Evolutionary conservation across 2,329 filamentous ascomycete species (phyloP).

Genomic region (Paraphaeosphaeria sporulosa): DNA sequence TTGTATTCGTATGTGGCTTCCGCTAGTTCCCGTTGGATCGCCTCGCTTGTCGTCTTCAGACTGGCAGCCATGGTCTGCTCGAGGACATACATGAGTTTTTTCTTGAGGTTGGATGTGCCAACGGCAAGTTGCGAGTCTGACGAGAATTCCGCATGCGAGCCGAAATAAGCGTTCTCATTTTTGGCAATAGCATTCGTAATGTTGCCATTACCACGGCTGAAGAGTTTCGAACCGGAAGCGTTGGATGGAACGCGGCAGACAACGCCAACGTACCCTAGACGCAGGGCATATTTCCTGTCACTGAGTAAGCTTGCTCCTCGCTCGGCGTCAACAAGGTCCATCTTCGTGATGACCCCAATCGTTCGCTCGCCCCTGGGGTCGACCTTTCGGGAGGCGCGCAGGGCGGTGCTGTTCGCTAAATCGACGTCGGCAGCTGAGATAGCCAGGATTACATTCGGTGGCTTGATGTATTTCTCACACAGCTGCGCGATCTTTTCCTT

Average conservation of each 20-base stretch:
- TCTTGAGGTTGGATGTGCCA: constrained; percentile 85
- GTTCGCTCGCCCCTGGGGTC: constrained; percentile 95
- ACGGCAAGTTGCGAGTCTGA: constrained; percentile 75
- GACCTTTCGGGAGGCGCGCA: constrained; percentile 87
- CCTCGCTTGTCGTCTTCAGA: constrained; percentile 86
- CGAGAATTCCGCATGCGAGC: constrained; percentile 84
- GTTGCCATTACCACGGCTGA: constrained; percentile 82
- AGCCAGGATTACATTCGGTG: constrained; percentile 94
- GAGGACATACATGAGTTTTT: constrained; percentile 95
- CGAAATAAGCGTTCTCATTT: constrained; percentile 90
- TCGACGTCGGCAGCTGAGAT: constrained; percentile 98
- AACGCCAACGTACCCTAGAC: constrained; percentile 96
- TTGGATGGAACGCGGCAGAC: constrained; percentile 79
- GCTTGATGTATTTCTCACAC: constrained; percentile 97
- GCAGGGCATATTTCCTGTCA: constrained; percentile 91
- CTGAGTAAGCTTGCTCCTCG: constrained; percentile 80
- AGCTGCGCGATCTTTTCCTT: constrained; percentile 96
- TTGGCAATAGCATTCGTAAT: constrained; percentile 82
- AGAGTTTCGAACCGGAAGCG: constrained; percentile 70
- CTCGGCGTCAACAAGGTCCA: constrained; percentile 90
- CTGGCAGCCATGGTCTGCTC: constrained; percentile 97
- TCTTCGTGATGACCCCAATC: constrained; percentile 98
- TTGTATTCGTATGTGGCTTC: constrained; percentile 99
- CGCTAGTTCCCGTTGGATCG: constrained; percentile 92
- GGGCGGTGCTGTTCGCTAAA: constrained; percentile 91